These are phyloP conservation scores for Tieghemostelium lacteum DNA, from an alignment of 78 protist species.

Conservation along the genomic window DNA sequence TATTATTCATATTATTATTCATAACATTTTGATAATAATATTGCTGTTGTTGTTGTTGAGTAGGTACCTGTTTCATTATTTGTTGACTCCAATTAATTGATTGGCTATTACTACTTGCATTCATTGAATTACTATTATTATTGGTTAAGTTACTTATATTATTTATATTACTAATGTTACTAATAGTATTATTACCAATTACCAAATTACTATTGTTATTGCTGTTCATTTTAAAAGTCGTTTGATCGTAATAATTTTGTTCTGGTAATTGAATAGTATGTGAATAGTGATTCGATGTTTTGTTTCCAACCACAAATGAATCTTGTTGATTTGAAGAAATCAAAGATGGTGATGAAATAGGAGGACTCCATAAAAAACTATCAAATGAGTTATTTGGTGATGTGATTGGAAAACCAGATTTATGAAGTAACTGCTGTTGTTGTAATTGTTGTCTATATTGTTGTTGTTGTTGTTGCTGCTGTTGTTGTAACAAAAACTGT, in stretches of 20 bases:
- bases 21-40: background rate
- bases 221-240: background rate
- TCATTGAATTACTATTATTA: background rate
- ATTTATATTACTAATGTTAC: background rate
- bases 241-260: background rate
- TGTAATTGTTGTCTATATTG: slow-evolving; percentile 2
- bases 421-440: no score
- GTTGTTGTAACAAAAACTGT: background rate
- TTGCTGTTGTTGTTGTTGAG: background rate
- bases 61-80: background rate
- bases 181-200: no score
- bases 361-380: no score
- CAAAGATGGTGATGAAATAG: no score
- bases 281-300: background rate
- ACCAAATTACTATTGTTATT: no score
- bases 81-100: background rate
- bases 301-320: no score
- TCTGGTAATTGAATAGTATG: background rate
- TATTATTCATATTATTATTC: background rate
- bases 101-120: background rate
- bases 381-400: no score
- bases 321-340: slow-evolving; percentile 12
- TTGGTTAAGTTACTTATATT: background rate
- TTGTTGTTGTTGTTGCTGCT: slow-evolving; percentile 1
- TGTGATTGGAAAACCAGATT: no score